Base-by-base conservation (phyloP, 108 stramenopile species). In the Pseudonitzschia pungens region DNA sequence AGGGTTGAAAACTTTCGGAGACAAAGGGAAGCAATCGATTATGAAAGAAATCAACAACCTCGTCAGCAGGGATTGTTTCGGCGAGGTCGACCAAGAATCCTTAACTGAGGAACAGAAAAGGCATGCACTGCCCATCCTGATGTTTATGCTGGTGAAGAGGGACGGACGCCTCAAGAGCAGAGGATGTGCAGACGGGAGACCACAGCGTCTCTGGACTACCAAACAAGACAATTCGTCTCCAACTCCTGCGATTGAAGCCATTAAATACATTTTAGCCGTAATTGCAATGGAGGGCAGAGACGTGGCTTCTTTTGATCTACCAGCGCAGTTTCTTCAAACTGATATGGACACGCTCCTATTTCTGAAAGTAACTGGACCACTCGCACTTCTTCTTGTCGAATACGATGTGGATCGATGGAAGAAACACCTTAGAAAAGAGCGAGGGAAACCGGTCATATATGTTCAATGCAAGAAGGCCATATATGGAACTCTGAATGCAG, bases 111-210 rank as follows among this genome's bases (percentile, higher is more conserved):
- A 76, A 48, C 32, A 68, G 27, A 68, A 45, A 15, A 28, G 42
- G 26, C 3, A 36, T 4, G 77, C 74, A 2, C 51, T 84, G 68
- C 44, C 28, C n/a, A n/a, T n/a, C n/a, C n/a, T n/a, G n/a, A n/a
- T n/a, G n/a, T n/a, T n/a, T n/a, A n/a, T n/a, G n/a, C 77, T 83
- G 12, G 78, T 79, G 70, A 77, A 77, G 50, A n/a, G 77, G 5
- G 27, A 65, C 24, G 77, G 77, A 18, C 31, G 4, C 2, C 50
- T 84, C 0, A 85, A 81, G 54, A 74, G 60, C 2, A 28, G 81
- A n/a, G 70, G 68, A 36, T 82, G 73, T 44, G 72, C 73, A 7
- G 69, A 82, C 29, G 81, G 81, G 0, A 69, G 76, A 18, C 4
- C 15, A 42, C 81, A 82, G 45, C 62, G 73, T 4, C 0, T 28